Base-by-base conservation (phyloP, 371 early-diverging fungal genomes). In the Lichtheimia corymbifera region DNA sequence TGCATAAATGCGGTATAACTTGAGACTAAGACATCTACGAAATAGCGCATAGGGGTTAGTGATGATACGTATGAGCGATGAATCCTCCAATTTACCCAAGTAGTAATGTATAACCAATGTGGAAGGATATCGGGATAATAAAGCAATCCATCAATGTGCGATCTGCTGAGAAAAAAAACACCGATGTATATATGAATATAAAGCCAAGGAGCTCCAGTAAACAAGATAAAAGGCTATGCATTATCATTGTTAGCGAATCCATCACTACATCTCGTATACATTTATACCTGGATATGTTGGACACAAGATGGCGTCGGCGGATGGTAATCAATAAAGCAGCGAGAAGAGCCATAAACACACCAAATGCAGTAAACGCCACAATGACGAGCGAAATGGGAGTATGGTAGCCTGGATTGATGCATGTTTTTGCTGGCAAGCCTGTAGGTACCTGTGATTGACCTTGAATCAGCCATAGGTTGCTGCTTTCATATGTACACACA, bases 1-100 rank as follows among this genome's bases (percentile, higher is more conserved):
- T 18, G 78, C 69, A 41, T 83, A 84, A 50, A 83, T 77, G 4
- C 77, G 71, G 57, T 82, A 84, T 20, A 80, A 80, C 62, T 83
- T 84, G 47, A 80, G 74, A 40, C 81, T 75, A 12, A 84, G 62
- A 17, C 71, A 75, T 35, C 79, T 62, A 66, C 55, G 12, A 17
- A 50, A 47, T 47, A 1, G 1, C 0, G 17, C 47, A 45, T 3
- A 45, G 1, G 47, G 5, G 22, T 47, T 22, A 47, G n/a, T 47
- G 47, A 0, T 4, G 1, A 22, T 18, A 12, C 17, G 47, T 5
- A 17, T 47, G 11, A 15, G 11, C 5, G 47, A 17, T 18, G 47
- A 2, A 47, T 18, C n/a, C n/a, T 30, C 40, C 44, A 14, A 50
- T 41, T 65, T 79, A 79, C 79, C 73, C 73, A 53, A 79, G 35